A percentile compares a stretch with the other conserved stretches of the same genome.
These are phyloP conservation scores for Exophiala phaeomuriformis DNA, from an alignment of 2,329 filamentous ascomycete genomes.

Conservation along the genomic window DNA sequence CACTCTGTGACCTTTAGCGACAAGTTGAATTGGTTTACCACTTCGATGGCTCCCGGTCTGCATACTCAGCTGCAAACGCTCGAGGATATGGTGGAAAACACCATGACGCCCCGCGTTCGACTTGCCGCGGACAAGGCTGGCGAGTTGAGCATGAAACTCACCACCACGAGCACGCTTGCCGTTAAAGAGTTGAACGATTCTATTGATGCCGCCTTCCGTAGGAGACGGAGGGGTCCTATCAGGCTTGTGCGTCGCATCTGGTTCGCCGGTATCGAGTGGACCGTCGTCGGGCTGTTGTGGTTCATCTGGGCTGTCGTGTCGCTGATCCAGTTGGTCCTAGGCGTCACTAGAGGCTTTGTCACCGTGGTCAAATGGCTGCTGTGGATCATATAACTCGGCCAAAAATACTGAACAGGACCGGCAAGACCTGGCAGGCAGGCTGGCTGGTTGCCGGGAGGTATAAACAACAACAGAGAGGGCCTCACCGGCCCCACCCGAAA, in stretches of 20 bases:
- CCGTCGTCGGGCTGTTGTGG: slow-evolving; percentile 84
- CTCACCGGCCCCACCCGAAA: no score
- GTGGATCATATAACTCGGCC: slow-evolving; percentile 49
- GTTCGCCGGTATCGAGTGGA: slow-evolving; percentile 81
- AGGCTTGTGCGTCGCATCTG: slow-evolving; percentile 67
- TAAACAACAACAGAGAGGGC: no score
- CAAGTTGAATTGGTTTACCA: slow-evolving; percentile 37
- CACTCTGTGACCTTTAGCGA: slow-evolving; percentile 40
- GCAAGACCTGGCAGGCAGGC: no score
- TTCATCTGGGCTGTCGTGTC: slow-evolving; percentile 87
- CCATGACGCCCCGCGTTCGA: slow-evolving; percentile 54
- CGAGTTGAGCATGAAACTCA: slow-evolving; percentile 66
- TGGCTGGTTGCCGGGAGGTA: no score
- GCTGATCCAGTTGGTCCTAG: slow-evolving; percentile 59
- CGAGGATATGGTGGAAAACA: slow-evolving; percentile 42
- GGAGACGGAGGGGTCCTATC: slow-evolving; percentile 59
- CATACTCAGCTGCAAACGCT: slow-evolving; percentile 39
- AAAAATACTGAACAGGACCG: no score
- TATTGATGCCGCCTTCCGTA: slow-evolving; percentile 61
- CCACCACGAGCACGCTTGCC: slow-evolving; percentile 66
- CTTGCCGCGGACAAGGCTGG: slow-evolving; percentile 71
- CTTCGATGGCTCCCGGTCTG: slow-evolving; percentile 40
- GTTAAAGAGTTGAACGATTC: slow-evolving; percentile 74
- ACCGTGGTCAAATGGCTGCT: slow-evolving; percentile 69
- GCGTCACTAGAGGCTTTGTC: slow-evolving; percentile 54